These are phyloP conservation scores for Magnaporthiopsis rhizophila DNA, from an alignment of 2,329 filamentous ascomycete genomes.

Conservation along the genomic window DNA sequence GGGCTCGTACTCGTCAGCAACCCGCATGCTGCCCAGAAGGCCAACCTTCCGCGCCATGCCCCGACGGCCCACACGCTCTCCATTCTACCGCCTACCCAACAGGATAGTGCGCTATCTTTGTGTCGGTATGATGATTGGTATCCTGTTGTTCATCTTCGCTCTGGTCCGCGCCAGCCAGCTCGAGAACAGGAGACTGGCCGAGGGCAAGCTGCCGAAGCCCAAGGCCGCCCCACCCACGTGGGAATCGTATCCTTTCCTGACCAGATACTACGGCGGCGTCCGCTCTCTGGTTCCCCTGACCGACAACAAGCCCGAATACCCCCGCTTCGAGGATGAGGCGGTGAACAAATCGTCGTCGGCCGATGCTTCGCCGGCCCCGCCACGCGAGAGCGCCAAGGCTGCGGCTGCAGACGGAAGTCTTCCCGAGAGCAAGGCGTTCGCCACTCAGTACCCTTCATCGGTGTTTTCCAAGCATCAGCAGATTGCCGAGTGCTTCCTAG, in stretches of 20 bases:
- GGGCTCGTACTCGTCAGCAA: constrained; percentile 31
- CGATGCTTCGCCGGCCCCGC: constrained; percentile 7
- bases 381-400: constrained; percentile 7
- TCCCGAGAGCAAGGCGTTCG: constrained; percentile 48
- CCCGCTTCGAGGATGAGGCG: constrained; percentile 53
- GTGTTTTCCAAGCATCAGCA: constrained; percentile 33
- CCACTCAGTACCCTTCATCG: constrained; percentile 25
- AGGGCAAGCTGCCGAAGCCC: constrained; percentile 49
- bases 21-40: constrained; percentile 35
- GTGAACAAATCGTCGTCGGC: constrained; percentile 23
- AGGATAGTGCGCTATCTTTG: constrained; percentile 73
- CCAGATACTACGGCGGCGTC: constrained; percentile 85
- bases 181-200: constrained; percentile 54
- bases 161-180: constrained; percentile 66
- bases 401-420: constrained; percentile 14
- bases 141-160: constrained; percentile 69
- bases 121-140: constrained; percentile 56
- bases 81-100: constrained; percentile 58
- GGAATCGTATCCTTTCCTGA: constrained; percentile 80
- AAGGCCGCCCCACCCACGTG: constrained; percentile 61
- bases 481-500: constrained; percentile 71
- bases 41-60: constrained; percentile 22
- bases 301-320: constrained; percentile 75
- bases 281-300: constrained; percentile 57
- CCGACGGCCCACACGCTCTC: constrained; percentile 24